Base-by-base conservation (phyloP, 2,329 filamentous ascomycete genomes). In the Thelonectria blattea region DNA sequence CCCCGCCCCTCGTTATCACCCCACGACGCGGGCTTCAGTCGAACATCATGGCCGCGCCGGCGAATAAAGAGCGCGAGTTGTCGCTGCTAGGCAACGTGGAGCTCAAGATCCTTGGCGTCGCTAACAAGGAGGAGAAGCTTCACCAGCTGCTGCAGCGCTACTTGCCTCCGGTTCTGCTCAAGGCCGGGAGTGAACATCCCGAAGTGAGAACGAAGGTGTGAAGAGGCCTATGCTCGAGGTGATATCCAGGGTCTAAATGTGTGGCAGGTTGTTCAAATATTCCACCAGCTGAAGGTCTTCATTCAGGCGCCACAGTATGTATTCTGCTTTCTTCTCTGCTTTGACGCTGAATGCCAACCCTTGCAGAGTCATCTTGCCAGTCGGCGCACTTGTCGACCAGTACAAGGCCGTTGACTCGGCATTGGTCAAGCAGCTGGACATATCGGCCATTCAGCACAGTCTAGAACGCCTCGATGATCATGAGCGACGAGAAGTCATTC, bases 361-460 rank as follows among this genome's bases (percentile, higher is more conserved):
- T 11, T 14, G 22, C 63, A 84, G 84, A 50, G 87, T 97, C 65
- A 83, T 93, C 55, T 81, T 99, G 6, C 95, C 95, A 0, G 93
- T 98, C 12, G 85, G 87, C n/a, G 87, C 88, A 15, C 82, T 99
- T 17, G 76, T 98, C 56, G 89, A 93, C 68, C 95, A 98, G 74
- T 97, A 96, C 82, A 96, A 96, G 75, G 71, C 91, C 20, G 87
- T 86, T 39, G 82, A 87, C 41, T 89, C 88, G 12, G 81, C 88
- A 1, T 82, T 97, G 39, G 87, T 99, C 65, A 89, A 92, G 64
- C 91, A 96, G 73, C 91, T 97, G 68, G 93, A 98, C 76, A 80
- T 98, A 42, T 83, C 91, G 17, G 97, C 96, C 73, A 90, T 97
- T 39, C 91, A 96, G 71, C 92, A 96, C 72, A 95, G 94, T 43